Evolutionary conservation across 345 rosid species (phyloP), one percentile per base, ranked within the genome.

Genomic region (Eucalyptus cloeziana): DNA sequence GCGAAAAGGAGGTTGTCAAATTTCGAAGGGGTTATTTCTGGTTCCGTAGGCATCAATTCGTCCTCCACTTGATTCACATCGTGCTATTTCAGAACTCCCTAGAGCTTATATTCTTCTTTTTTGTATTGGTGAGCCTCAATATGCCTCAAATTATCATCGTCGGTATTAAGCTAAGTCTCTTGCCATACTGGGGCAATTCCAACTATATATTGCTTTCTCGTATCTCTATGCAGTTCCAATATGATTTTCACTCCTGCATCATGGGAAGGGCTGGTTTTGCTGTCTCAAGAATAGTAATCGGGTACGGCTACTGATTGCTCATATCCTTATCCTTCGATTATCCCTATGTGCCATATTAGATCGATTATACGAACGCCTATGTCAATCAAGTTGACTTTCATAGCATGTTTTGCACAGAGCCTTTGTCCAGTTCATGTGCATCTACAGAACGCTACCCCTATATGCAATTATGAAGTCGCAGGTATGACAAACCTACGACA

Each of bases 81-180:
- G 94, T 94, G 90, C 94, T 96, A 3, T 97, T 97, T 89, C 97
- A 96, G 85, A 97, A 97, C 91, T 94, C 99, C 8, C 96, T 97
- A 47, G 98, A 96, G 69, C 40, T 97, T 6, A 96, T 98, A 4
- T 96, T 92, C 92, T 90, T 97, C 93, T 94, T 96, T 92, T 97
- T 94, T 89, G 93, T 96, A 89, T 89, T 93, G 95, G 98, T 96
- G 91, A 91, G 89, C 27, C 58, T 13, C 3, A 30, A 47, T 12
- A 3, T 3, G 9, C 5, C 80, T 16, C 44, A 10, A 30, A 3
- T 43, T 24, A 49, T 4, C 13, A 40, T 4, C 45, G 1, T 1
- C 7, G 56, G 64, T 58, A 58, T 25, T 25, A 11, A 58, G 0
- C 64, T 0, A 25, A 24, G n/a, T 8, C 19, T n/a, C 5, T 40